Percentiles rank a stretch among this genome's conserved stretches.
phyloP scores from a whole-genome alignment of 2,329 filamentous ascomycete species.

The Trichophyton schoenleinii region DNA sequence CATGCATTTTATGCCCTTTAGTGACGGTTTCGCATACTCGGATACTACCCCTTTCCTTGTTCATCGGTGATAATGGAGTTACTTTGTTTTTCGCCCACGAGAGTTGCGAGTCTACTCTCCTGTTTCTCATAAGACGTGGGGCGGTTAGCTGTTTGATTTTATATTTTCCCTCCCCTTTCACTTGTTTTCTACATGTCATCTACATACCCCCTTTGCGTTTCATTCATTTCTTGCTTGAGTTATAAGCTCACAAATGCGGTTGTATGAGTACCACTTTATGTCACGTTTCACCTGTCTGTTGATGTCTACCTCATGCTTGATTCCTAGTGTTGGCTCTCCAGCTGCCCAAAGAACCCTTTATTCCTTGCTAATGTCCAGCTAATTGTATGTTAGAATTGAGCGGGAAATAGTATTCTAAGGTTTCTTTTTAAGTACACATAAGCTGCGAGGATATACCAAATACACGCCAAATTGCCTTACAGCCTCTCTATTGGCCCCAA shows the following conservation, averaged over 20 bases:
- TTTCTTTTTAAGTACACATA: neutral
- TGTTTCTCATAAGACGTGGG: neutral
- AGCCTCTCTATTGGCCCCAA: neutral
- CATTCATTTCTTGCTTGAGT: neutral
- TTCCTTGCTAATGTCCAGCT: neutral
- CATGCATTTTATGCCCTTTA: neutral
- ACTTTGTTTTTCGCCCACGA: neutral
- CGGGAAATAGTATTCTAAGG: neutral
- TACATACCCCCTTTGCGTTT: constrained; percentile 1
- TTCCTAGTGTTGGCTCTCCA: neutral
- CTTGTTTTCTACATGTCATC: neutral
- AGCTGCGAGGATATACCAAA: neutral
- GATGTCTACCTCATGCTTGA: neutral
- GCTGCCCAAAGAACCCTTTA: neutral
- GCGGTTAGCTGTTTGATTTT: neutral
- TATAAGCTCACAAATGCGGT: neutral
- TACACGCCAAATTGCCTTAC: neutral
- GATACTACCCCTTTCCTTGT: neutral
- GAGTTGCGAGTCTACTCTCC: neutral
- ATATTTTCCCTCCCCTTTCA: neutral
- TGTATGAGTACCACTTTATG: neutral
- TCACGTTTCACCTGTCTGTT: neutral
- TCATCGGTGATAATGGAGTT: constrained; percentile 1
- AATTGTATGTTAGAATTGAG: neutral
- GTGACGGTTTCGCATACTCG: constrained; percentile 4